These are phyloP conservation scores for Lachnellula willkommii DNA, from an alignment of 2,329 filamentous ascomycete genomes.

Conservation along the genomic window DNA sequence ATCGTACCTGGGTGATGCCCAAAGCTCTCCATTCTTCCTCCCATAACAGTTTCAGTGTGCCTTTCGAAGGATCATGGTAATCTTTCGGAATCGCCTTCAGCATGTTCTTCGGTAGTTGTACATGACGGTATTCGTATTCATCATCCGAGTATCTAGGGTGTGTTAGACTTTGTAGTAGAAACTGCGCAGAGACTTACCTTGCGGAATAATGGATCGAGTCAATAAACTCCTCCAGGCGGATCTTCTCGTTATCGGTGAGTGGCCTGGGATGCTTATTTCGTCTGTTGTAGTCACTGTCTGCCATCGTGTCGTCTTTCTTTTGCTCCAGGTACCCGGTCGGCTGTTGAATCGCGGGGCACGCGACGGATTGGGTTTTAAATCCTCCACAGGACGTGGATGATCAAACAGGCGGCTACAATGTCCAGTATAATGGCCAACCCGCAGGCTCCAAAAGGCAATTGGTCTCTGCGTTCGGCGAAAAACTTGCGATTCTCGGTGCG, in stretches of 20 bases:
- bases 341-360: slow-evolving; percentile 9
- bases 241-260: slow-evolving; percentile 74
- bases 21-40: slow-evolving; percentile 97
- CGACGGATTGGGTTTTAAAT: slow-evolving; percentile 5
- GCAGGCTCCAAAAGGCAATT: too few species aligned
- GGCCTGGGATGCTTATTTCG: slow-evolving; percentile 82
- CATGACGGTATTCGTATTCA: slow-evolving; percentile 94
- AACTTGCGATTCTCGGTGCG: neutral
- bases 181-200: slow-evolving; percentile 52
- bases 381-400: neutral
- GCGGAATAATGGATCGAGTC: slow-evolving; percentile 94
- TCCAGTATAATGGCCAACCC: too few species aligned
- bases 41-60: slow-evolving; percentile 93
- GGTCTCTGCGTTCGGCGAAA: too few species aligned
- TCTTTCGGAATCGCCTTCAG: slow-evolving; percentile 93
- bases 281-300: slow-evolving; percentile 60
- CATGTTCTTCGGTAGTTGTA: slow-evolving; percentile 97
- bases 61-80: slow-evolving; percentile 83
- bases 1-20: slow-evolving; percentile 86
- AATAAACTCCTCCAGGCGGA: slow-evolving; percentile 82
- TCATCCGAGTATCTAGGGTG: slow-evolving; percentile 76
- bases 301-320: slow-evolving; percentile 14
- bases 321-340: neutral
- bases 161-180: slow-evolving; percentile 14
- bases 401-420: too few species aligned